Percentiles rank a stretch among this genome's conserved stretches.
Conservation (phyloP, 1,284 basidiomycete species). For the Pseudozyma hubeiensis region DNA sequence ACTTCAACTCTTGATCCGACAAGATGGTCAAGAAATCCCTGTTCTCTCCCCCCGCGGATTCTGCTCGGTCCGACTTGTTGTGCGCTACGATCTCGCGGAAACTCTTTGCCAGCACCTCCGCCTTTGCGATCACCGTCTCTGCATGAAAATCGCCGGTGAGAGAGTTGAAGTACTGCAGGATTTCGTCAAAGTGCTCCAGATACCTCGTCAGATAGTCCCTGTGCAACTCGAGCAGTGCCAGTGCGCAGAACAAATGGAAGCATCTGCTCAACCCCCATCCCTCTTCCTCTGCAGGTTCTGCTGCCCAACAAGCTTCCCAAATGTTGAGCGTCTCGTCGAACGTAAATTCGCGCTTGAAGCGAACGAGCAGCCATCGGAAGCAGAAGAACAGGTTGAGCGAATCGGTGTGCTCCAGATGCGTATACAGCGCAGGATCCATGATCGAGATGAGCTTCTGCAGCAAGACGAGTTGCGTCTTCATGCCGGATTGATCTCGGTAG, state of each 20-base stretch:
- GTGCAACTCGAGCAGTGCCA: slow-evolving; percentile 92
- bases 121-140: slow-evolving; percentile 32
- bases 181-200: slow-evolving; percentile 78
- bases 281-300: slow-evolving; percentile 20
- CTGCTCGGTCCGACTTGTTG: not conserved
- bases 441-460: slow-evolving; percentile 89
- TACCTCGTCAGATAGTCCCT: slow-evolving; percentile 92
- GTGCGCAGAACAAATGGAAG: slow-evolving; percentile 92
- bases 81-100: slow-evolving; percentile 23
- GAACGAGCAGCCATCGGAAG: slow-evolving; percentile 78
- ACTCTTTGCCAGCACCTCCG: slow-evolving; percentile 44
- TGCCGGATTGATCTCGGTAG: slow-evolving; percentile 93
- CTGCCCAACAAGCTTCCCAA: slow-evolving; percentile 77
- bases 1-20: slow-evolving; percentile 6
- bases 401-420: slow-evolving; percentile 81
- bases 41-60: not conserved
- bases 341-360: slow-evolving; percentile 80
- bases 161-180: slow-evolving; percentile 60
- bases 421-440: slow-evolving; percentile 84
- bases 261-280: slow-evolving; percentile 68
- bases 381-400: slow-evolving; percentile 97
- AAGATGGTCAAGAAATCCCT: slow-evolving; percentile 9
- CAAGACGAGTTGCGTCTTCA: slow-evolving; percentile 90
- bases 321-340: slow-evolving; percentile 87
- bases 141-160: slow-evolving; percentile 49